These are phyloP conservation scores for Amanita polypyramis DNA, from an alignment of 768 basidiomycete species.

Conservation along the genomic window DNA sequence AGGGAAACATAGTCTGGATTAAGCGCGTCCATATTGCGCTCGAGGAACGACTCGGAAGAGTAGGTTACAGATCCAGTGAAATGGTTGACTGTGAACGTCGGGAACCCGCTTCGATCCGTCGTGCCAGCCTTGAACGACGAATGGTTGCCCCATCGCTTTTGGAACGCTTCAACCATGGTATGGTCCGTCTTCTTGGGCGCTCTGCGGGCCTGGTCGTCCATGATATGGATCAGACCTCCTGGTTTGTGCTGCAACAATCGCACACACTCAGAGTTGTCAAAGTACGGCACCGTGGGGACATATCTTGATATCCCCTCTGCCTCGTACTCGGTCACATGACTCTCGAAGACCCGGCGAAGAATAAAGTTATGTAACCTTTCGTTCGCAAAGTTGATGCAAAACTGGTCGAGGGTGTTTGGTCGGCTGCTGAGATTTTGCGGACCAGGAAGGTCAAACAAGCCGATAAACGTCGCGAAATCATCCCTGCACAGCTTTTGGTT, in stretches of 20 bases:
- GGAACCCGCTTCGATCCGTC: constrained; percentile 66
- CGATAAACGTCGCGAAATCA: constrained; percentile 87
- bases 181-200: constrained; percentile 85
- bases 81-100: constrained; percentile 87
- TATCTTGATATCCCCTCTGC: constrained; percentile 68
- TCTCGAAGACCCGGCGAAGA: constrained; percentile 72
- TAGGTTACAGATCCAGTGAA: constrained; percentile 90
- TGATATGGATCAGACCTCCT: constrained; percentile 91
- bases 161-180: constrained; percentile 90
- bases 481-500: constrained; percentile 93
- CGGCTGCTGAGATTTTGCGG: constrained; percentile 83
- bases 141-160: constrained; percentile 92
- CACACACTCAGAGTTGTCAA: constrained; percentile 87
- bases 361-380: constrained; percentile 83
- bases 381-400: constrained; percentile 94
- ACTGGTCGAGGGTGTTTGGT: constrained; percentile 90
- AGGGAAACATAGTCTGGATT: constrained; percentile 91
- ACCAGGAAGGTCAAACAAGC: constrained; percentile 90
- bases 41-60: constrained; percentile 82
- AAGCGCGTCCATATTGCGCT: constrained; percentile 79
- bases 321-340: constrained; percentile 72
- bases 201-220: constrained; percentile 91
- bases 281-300: constrained; percentile 66
- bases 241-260: constrained; percentile 78
- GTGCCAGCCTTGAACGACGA: constrained; percentile 79